Conservation (phyloP, 257 asterid genomes). For the Galeopsis tetrahit region DNA sequence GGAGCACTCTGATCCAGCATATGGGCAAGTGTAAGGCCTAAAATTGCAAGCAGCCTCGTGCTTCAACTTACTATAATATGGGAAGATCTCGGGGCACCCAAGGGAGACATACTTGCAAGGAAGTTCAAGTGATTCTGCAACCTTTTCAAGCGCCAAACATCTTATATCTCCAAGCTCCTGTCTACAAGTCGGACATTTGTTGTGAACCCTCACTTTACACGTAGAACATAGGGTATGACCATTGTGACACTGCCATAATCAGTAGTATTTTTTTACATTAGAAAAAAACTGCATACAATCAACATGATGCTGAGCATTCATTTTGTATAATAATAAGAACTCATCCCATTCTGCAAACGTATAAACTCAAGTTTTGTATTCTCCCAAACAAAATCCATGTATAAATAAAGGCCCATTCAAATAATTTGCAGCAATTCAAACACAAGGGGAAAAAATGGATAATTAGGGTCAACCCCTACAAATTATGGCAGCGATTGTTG, state of each 20-base stretch:
- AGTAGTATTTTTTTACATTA: conserved; percentile 23
- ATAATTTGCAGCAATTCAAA: conserved; percentile 14
- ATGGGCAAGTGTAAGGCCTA: conserved; percentile 87
- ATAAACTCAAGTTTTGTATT: conserved; percentile 8
- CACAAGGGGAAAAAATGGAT: neutral
- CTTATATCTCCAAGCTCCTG: conserved; percentile 95
- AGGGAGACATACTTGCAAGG: conserved; percentile 78
- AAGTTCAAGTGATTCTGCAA: conserved; percentile 92
- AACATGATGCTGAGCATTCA: neutral
- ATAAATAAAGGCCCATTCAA: neutral
- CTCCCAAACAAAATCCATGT: conserved; percentile 15
- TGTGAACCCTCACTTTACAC: conserved; percentile 85
- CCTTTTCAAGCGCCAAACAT: conserved; percentile 90
- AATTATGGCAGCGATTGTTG: conserved; percentile 17
- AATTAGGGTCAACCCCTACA: conserved; percentile 34
- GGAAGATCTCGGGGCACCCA: conserved; percentile 91
- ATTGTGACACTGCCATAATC: conserved; percentile 73
- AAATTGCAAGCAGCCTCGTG: conserved; percentile 81
- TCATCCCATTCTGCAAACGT: conserved; percentile 3
- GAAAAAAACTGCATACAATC: conserved; percentile 13
- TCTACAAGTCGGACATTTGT: conserved; percentile 85
- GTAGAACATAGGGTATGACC: conserved; percentile 93
- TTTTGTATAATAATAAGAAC: neutral
- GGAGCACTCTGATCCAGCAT: conserved; percentile 92
- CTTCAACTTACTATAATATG: conserved; percentile 84